Conservation (phyloP, 768 basidiomycete species). For the Tylopilus vinaceipallidus region DNA sequence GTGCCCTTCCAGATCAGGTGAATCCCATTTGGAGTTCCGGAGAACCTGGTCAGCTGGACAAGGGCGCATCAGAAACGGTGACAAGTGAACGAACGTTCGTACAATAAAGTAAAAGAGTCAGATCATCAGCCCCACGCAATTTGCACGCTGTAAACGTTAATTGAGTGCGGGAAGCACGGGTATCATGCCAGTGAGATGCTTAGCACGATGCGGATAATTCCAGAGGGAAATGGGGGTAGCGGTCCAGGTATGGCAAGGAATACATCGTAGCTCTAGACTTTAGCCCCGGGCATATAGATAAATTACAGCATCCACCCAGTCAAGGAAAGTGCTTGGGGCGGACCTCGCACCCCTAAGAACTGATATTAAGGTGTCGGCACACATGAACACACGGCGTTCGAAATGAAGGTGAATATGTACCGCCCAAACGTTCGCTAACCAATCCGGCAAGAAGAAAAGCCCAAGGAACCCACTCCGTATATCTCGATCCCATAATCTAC, state of each 20-base stretch:
- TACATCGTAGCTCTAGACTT: no score
- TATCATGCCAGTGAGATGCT: no score
- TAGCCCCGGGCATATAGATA: background rate
- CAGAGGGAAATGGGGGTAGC: no score
- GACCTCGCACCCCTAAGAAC: no score
- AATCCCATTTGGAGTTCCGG: background rate
- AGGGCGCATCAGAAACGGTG: background rate
- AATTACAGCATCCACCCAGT: background rate
- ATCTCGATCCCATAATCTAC: conserved; percentile 41
- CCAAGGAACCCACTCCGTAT: conserved; percentile 36
- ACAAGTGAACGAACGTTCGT: conserved; percentile 3
- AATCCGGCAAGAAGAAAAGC: background rate
- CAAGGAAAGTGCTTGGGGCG: no score
- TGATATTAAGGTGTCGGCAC: no score
- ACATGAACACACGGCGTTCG: background rate
- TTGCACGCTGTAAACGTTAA: background rate
- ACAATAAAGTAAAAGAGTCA: background rate
- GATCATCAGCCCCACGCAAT: no score
- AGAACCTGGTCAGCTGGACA: background rate
- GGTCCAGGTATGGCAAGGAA: no score
- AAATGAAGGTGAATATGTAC: conserved; percentile 15
- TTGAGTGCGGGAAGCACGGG: no score
- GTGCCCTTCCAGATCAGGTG: background rate
- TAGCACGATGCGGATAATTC: background rate
- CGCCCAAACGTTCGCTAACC: conserved; percentile 30